phyloP scores from a whole-genome alignment of 352 stramenopile genomes.

The Globisporangium abappressorium region DNA sequence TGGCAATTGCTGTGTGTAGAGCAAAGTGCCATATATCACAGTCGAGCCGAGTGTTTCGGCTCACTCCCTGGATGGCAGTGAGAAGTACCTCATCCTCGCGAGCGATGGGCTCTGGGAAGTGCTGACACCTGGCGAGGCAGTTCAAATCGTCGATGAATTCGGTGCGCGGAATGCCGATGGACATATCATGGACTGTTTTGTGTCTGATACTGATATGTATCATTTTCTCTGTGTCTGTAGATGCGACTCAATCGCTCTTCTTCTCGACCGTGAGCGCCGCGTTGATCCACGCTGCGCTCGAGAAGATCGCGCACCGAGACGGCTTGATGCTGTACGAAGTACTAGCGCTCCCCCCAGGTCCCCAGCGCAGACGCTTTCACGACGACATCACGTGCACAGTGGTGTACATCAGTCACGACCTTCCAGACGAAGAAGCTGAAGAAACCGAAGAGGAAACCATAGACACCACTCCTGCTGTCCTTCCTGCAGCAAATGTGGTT shows the following conservation, averaged over 20 bases:
- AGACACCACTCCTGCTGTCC: not conserved
- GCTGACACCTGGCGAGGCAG: slow-evolving; percentile 56
- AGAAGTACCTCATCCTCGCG: slow-evolving; percentile 75
- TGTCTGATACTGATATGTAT: not conserved
- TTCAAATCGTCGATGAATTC: slow-evolving; percentile 66
- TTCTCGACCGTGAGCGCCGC: slow-evolving; percentile 54
- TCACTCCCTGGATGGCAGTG: slow-evolving; percentile 43
- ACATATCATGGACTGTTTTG: not conserved
- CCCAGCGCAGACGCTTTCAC: slow-evolving; percentile 53
- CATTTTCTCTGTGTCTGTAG: slow-evolving; percentile 11
- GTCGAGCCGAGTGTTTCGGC: slow-evolving; percentile 59
- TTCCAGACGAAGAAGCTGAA: slow-evolving; percentile 7
- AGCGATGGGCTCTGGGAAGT: slow-evolving; percentile 86
- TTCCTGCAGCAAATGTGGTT: slow-evolving; percentile 2
- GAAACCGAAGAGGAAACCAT: slow-evolving; percentile 8
- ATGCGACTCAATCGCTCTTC: slow-evolving; percentile 46
- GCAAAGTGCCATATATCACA: slow-evolving; percentile 79
- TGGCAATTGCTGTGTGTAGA: slow-evolving; percentile 26
- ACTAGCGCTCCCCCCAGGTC: slow-evolving; percentile 46
- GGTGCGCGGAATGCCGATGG: slow-evolving; percentile 28
- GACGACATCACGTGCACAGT: slow-evolving; percentile 84
- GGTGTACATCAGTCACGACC: slow-evolving; percentile 41
- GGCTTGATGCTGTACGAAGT: slow-evolving; percentile 70
- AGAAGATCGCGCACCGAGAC: slow-evolving; percentile 69
- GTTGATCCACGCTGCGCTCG: slow-evolving; percentile 65